These are phyloP conservation scores for Globisporangium cederbergense DNA, from an alignment of 352 stramenopile species.

Conservation along the genomic window DNA sequence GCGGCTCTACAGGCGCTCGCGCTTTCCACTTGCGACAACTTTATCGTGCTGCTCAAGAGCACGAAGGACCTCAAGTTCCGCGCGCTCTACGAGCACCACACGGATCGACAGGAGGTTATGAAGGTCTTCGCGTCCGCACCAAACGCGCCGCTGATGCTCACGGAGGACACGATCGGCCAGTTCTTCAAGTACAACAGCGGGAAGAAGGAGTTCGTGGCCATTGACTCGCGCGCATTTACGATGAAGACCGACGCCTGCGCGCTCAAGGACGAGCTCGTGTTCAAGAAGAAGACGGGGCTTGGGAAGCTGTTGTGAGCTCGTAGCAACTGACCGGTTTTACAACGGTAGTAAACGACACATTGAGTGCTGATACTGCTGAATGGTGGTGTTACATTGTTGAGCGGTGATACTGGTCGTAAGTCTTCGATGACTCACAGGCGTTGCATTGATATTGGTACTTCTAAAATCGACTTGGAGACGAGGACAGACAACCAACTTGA, in stretches of 20 bases:
- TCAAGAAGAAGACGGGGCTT: constrained; percentile 34
- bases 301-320: constrained; percentile 5
- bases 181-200: constrained; percentile 86
- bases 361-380: background rate
- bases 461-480: too few species aligned
- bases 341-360: too few species aligned
- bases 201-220: constrained; percentile 71
- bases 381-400: background rate
- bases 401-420: background rate
- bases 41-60: constrained; percentile 73
- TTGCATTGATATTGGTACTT: too few species aligned
- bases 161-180: constrained; percentile 42
- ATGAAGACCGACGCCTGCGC: constrained; percentile 73
- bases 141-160: constrained; percentile 28
- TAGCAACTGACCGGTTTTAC: background rate
- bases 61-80: constrained; percentile 73
- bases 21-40: constrained; percentile 57
- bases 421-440: too few species aligned
- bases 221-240: constrained; percentile 67
- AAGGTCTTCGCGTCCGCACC: constrained; percentile 38
- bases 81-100: constrained; percentile 64
- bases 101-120: constrained; percentile 35
- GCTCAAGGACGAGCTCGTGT: constrained; percentile 48
- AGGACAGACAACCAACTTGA: too few species aligned
- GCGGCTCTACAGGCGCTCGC: constrained; percentile 40